Base-by-base conservation (phyloP, 768 basidiomycete genomes). In the Serendipita sp. region DNA sequence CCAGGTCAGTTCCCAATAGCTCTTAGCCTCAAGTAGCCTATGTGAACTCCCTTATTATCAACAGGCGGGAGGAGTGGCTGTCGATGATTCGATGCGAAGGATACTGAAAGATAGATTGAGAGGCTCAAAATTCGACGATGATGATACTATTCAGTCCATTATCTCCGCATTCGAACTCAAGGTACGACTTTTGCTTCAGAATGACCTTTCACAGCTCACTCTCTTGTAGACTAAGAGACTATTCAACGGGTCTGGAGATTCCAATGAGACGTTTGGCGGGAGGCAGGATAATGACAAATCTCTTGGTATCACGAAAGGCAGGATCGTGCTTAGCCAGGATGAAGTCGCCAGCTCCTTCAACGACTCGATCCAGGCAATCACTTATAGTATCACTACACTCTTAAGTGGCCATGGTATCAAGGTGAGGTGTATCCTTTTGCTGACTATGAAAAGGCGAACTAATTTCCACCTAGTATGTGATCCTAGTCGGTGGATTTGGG, bases 161-260 rank as follows among this genome's bases (percentile, higher is more conserved):
- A 30, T 63, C 13, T 48, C 20, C 5, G 62, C 38, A 16, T 63
- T 63, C 28, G 62, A 63, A 22, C 51, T 41, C 17, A 63, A 58
- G 53, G 53, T 58, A 48, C 14, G 38, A 38, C 38, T 7, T 7
- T 14, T 5, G n/a, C 11, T 50, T 7, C 1, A 50, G 9, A 11
- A 17, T 50, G 7, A 9, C 28, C 17, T 50, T 17, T 30, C 28
- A 5, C 45, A 9, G 9, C 20, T 38, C 9, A 50, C 45, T 50
- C n/a, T 50, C 45, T 30, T n/a, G 17, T n/a, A 50, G 45, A 50
- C 45, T n/a, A 50, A 50, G 28, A 5, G 45, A 11, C 28, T 50
- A 9, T 50, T 50, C 17, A 28, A 5, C 28, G 45, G 45, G 14
- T 38, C 38, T 38, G 45, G 45, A 9, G 45, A 50, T 50, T 20